Base-by-base conservation (phyloP, 352 stramenopile genomes). In the Phytophthora boehmeriae region DNA sequence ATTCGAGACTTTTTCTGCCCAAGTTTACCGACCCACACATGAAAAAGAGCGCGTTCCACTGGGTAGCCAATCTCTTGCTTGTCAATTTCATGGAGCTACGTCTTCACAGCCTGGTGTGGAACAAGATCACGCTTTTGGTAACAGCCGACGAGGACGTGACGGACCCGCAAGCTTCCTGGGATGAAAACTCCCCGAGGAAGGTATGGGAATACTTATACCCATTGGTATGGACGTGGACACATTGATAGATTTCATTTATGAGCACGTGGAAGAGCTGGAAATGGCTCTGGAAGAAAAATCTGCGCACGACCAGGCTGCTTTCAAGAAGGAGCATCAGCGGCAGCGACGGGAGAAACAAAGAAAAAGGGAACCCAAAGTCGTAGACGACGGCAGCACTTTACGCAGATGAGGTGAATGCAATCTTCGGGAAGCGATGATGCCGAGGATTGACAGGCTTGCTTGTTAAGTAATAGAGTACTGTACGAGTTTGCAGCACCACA, bases 61-160 rank as follows among this genome's bases (percentile, higher is more conserved):
- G 86, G 83, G 75, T 95, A 36, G 86, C 82, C 16, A 90, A 90
- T 54, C 63, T 88, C 4, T 56, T 95, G n/a, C 73, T 95, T 3
- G 65, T 86, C 41, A 83, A 95, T 59, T 95, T 95, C 61, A 90
- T 90, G 80, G 83, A 93, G 43, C 59, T 95, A 38, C 75, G 81
- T 43, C 65, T 95, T 16, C 82, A 92, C 62, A 83, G 76, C 49
- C 77, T 92, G 27, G 82, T 95, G 54, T 95, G 83, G 86, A 95
- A 95, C 70, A 91, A 91, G 53, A 68, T 93, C 22, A 78, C 84
- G 59, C 70, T 95, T 16, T 67, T 93, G 10, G 53, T 93, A 20
- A 89, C 78, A 22, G 60, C 71, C 1, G 80, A 92, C 14, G 39
- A 52, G 13, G 54, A 61, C 10, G 45, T 78, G 32, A 30, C 71